phyloP scores from a whole-genome alignment of 805 yeast genomes.

The Wickerhamia fluorescens region DNA sequence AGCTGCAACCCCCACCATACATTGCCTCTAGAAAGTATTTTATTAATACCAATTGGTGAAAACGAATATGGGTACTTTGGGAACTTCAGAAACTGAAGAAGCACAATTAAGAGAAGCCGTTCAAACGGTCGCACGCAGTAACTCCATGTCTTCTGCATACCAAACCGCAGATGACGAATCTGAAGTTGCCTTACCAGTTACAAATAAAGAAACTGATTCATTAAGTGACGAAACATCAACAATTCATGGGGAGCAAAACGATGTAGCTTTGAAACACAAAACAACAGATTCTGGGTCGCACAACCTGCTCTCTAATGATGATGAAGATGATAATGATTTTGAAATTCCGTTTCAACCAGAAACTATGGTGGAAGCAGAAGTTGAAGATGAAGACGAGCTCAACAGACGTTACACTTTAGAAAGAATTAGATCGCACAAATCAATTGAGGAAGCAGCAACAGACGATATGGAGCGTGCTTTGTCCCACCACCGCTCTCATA shows the following conservation, averaged over 20 bases:
- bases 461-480: constrained; percentile 7
- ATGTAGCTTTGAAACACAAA: constrained; percentile 1
- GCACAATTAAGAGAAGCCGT: constrained; percentile 15
- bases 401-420: constrained; percentile 13
- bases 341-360: too few relatives aligned
- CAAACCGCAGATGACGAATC: constrained; percentile 25
- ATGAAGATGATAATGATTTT: constrained; percentile 2
- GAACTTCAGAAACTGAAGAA: constrained; percentile 26
- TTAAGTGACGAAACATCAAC: too few relatives aligned
- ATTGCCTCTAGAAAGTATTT: too few relatives aligned
- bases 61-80: constrained; percentile 36
- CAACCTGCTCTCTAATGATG: too few relatives aligned
- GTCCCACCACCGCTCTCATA: neutral
- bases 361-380: too few relatives aligned
- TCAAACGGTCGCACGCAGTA: constrained; percentile 10
- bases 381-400: constrained; percentile 11
- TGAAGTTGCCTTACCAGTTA: constrained; percentile 1
- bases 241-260: constrained; percentile 1
- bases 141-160: constrained; percentile 24
- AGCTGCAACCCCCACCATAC: too few relatives aligned
- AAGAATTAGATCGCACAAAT: constrained; percentile 11
- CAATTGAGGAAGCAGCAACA: constrained; percentile 13
- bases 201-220: neutral
- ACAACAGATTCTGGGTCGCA: neutral
- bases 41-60: too few relatives aligned